A percentile compares a stretch with the other conserved stretches of the same genome.
phyloP scores from a whole-genome alignment of 1,139 yeast genomes.

The Lodderomyces parapsilosis region DNA sequence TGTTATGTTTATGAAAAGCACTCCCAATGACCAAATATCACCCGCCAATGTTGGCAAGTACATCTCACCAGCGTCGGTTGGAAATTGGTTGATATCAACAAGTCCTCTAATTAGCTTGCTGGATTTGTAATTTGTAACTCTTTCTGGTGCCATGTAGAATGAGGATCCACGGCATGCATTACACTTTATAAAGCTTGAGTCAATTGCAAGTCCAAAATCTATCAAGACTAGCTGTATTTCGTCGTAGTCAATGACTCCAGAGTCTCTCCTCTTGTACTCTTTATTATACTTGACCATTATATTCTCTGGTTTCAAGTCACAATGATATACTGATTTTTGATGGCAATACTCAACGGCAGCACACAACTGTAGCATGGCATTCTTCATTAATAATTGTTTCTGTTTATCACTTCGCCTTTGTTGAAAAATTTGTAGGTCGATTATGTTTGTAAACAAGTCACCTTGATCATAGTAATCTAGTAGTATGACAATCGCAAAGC shows the following conservation, averaged over 20 bases:
- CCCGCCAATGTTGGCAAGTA: constrained; percentile 70
- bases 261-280: constrained; percentile 21
- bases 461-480: constrained; percentile 86
- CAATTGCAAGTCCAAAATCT: constrained; percentile 84
- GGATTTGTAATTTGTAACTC: constrained; percentile 52
- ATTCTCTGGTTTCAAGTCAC: constrained; percentile 92
- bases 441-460: constrained; percentile 78
- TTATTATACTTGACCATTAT: constrained; percentile 53
- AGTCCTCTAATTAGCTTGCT: constrained; percentile 26
- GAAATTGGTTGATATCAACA: constrained; percentile 31
- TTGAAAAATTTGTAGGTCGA: constrained; percentile 59
- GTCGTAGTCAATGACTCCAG: constrained; percentile 41
- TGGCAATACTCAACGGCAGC: constrained; percentile 75
- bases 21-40: constrained; percentile 88
- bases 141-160: constrained; percentile 93
- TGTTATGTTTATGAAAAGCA: constrained; percentile 73
- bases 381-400: constrained; percentile 52
- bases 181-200: constrained; percentile 55
- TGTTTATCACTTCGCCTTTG: constrained; percentile 28
- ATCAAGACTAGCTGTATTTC: constrained; percentile 66
- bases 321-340: constrained; percentile 67
- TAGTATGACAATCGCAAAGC: constrained; percentile 55
- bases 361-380: constrained; percentile 71
- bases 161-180: constrained; percentile 84
- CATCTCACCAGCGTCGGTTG: constrained; percentile 9